Evolutionary conservation across 495 filamentous ascomycete genomes (phyloP).

Genomic region (Trypethelium eluteriae): DNA sequence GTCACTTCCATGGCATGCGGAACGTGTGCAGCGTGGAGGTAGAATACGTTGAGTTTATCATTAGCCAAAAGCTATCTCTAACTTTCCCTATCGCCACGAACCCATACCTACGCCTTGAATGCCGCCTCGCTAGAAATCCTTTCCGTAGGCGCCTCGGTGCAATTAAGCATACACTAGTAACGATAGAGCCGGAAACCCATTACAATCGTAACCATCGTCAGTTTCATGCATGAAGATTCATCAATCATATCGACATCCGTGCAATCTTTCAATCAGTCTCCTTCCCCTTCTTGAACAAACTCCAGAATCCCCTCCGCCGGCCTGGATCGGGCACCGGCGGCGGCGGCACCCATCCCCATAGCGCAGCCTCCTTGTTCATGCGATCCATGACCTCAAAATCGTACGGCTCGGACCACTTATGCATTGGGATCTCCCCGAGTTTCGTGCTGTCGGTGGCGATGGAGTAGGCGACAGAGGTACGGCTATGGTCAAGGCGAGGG

Average conservation of each 20-base stretch:
- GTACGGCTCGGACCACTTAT: conserved; percentile 33
- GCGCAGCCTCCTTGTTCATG: conserved; percentile 30
- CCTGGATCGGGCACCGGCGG: conserved; percentile 13
- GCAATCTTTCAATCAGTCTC: background rate
- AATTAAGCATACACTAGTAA: background rate
- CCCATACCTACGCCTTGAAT: background rate
- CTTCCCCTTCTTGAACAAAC: conserved; percentile 1
- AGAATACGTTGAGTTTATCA: too few relatives aligned
- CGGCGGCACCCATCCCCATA: conserved; percentile 20
- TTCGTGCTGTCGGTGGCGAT: conserved; percentile 37
- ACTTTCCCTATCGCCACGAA: too few relatives aligned
- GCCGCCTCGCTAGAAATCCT: background rate
- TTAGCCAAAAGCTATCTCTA: too few relatives aligned
- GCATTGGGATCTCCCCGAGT: conserved; percentile 38
- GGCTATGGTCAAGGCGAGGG: conserved; percentile 18
- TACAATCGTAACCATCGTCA: background rate
- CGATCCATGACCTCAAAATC: conserved; percentile 32
- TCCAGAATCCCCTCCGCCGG: conserved; percentile 14
- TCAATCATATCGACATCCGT: background rate
- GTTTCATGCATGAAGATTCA: background rate
- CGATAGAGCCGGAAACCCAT: background rate
- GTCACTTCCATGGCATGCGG: too few relatives aligned
- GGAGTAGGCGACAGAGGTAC: conserved; percentile 27
- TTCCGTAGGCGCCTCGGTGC: background rate
- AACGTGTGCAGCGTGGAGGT: too few relatives aligned